Base-by-base conservation (phyloP, 768 basidiomycete genomes). In the Boletus reticuloceps region DNA sequence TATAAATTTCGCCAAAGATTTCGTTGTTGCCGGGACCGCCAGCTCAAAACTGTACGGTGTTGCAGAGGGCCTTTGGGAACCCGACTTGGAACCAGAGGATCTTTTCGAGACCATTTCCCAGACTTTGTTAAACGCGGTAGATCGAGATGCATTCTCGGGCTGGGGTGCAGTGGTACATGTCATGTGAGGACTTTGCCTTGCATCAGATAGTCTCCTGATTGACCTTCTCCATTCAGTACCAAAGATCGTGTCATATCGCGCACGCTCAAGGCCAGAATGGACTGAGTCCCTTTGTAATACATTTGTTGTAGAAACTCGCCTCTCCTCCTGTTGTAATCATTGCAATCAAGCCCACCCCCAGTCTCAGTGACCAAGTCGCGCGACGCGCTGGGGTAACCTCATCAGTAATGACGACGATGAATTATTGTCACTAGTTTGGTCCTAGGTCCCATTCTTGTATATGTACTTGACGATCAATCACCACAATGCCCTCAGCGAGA, bases 61-160 rank as follows among this genome's bases (percentile, higher is more conserved):
- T 50, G 97, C 97, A 40, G 97, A 99, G 72, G 94, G 94, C 4
- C 80, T 99, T 31, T 99, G 97, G 97, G 97, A 99, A 73, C 94
- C 96, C 10, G 91, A 94, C 71, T 77, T 99, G 70, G 94, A 88
- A 69, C 85, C 95, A 14, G 97, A 98, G 67, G 97, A 98, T 71
- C 76, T 99, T 44, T 99, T 99, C 67, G 97, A 99, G 78, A 98
- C 97, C 3, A 94, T 98, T 66, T 94, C 92, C 29, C 97, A 99
- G 73, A 95, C 94, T 8, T 73, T 99, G 56, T 72, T 98, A 72
- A 98, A 95, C 65, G 91, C 94, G 6, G 88, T 98, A 34, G 97
- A 99, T 69, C 82, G 97, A 45, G 97, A 98, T 73, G 94, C 96
- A 20, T 92, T 84, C 71, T 97, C 94, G 51, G 97, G 97, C 56